Evolutionary conservation across 331 rosid species (phyloP), one percentile per base, ranked within the genome.

Genomic region (Prunus yedoensis): DNA sequence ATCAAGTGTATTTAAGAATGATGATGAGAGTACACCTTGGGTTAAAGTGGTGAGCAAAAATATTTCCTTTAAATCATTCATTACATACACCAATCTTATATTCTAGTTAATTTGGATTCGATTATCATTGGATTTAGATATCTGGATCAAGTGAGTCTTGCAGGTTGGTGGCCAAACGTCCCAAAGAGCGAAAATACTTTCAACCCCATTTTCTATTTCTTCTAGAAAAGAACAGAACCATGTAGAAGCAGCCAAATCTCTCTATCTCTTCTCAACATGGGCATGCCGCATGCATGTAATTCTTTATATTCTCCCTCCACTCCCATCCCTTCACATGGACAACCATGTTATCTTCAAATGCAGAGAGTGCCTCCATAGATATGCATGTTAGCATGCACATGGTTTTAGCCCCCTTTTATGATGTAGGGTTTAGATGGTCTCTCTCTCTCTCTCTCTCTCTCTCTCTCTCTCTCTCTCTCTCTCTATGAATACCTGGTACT

Each of bases 241-340:
- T 28, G 66, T 17, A 61, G 50, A 23, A 3, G 3, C 69, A 72
- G 27, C n/a, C 49, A 51, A 7, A 18, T 13, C 35, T 1, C 75
- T 32, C 50, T 70, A n/a, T 10, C 12, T 54, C 51, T 66, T 17
- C 43, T 35, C 9, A 35, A 35, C 9, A 7, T 35, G 43, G 43
- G 43, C 43, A 35, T 35, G 43, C 14, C 27, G 8, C 23, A 10
- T 45, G 73, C 66, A 77, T 82, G 81, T 13, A 63, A 79, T 49
- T 73, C 67, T 28, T 58, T 21, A 7, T 35, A 32, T 66, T 73
- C 61, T 47, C 28, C 73, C 66, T 76, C 51, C 52, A 32, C 51
- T 35, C 71, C 79, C 82, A 74, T 75, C 76, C 82, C 35, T 79
- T 66, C 89, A 83, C 85, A 67, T 85, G 85, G 74, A 71, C 28